These are phyloP conservation scores for Omphalea diandra DNA, from an alignment of 441 rosid genomes.

Conservation along the genomic window DNA sequence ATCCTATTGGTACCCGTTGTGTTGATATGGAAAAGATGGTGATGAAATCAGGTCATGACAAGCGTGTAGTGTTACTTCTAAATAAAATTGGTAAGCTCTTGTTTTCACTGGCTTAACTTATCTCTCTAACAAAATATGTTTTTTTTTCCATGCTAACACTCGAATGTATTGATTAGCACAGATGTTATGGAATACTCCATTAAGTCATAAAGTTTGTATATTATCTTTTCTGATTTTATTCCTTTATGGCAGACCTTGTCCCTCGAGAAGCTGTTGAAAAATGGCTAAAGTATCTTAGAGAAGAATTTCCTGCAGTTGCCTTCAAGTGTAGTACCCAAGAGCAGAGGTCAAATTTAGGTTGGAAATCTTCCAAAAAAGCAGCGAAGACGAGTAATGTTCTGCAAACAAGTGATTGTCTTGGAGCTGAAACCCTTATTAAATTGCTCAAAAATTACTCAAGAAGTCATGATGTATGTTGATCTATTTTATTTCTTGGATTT, in stretches of 20 bases:
- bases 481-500: constrained; percentile 4
- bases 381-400: constrained; percentile 62
- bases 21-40: constrained; percentile 96
- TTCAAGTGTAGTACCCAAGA: constrained; percentile 96
- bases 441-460: constrained; percentile 89
- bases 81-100: constrained; percentile 78
- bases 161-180: neutral
- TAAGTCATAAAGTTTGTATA: neutral
- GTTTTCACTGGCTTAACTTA: neutral
- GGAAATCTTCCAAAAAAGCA: constrained; percentile 71
- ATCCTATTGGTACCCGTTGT: constrained; percentile 92
- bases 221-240: neutral
- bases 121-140: neutral
- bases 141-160: neutral
- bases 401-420: constrained; percentile 97
- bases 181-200: neutral
- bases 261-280: constrained; percentile 95
- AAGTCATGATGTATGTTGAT: constrained; percentile 70
- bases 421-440: constrained; percentile 89
- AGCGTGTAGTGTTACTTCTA: constrained; percentile 77
- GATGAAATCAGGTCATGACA: constrained; percentile 72
- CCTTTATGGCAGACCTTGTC: constrained; percentile 71
- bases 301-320: constrained; percentile 91
- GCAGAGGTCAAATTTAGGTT: constrained; percentile 84
- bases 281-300: constrained; percentile 93